These are phyloP conservation scores for Nannochloropsis gaditana DNA, from an alignment of 108 stramenopile species.

Conservation along the genomic window DNA sequence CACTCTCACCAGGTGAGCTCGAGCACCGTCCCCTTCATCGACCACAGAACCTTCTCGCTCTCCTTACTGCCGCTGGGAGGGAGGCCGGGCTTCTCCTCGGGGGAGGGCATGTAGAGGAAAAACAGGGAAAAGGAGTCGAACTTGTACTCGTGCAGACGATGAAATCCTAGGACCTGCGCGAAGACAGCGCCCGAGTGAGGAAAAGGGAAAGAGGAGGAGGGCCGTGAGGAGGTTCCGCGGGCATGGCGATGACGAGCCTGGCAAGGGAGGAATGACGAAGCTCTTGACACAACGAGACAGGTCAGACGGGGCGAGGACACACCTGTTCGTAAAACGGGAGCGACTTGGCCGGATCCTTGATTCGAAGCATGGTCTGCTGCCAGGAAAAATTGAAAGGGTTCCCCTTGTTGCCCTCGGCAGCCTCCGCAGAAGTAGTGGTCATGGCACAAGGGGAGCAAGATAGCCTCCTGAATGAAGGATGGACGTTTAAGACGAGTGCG, in stretches of 20 bases:
- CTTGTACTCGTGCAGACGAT: conserved; percentile 68
- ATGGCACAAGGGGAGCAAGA: no score
- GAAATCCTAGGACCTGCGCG: conserved; percentile 60
- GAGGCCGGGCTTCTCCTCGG: conserved; percentile 49
- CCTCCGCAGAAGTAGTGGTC: background rate
- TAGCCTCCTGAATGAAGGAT: no score
- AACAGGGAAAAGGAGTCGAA: conserved; percentile 72
- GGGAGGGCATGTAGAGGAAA: conserved; percentile 61
- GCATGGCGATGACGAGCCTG: no score
- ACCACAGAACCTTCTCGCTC: conserved; percentile 78
- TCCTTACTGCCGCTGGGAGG: conserved; percentile 60
- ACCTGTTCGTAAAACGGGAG: conserved; percentile 75
- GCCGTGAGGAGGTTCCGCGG: background rate
- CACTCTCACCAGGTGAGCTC: conserved; percentile 63
- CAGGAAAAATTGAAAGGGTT: conserved; percentile 61
- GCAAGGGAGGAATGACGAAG: no score
- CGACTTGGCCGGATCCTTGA: conserved; percentile 81
- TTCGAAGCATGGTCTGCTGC: conserved; percentile 81
- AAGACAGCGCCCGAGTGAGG: background rate
- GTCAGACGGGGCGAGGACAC: background rate
- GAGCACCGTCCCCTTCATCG: conserved; percentile 66
- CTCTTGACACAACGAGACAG: no score
- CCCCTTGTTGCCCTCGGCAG: background rate
- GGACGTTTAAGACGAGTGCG: no score
- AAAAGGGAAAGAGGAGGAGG: background rate